phyloP scores from a whole-genome alignment of 768 basidiomycete genomes.

The Filobasidium wieringae region DNA sequence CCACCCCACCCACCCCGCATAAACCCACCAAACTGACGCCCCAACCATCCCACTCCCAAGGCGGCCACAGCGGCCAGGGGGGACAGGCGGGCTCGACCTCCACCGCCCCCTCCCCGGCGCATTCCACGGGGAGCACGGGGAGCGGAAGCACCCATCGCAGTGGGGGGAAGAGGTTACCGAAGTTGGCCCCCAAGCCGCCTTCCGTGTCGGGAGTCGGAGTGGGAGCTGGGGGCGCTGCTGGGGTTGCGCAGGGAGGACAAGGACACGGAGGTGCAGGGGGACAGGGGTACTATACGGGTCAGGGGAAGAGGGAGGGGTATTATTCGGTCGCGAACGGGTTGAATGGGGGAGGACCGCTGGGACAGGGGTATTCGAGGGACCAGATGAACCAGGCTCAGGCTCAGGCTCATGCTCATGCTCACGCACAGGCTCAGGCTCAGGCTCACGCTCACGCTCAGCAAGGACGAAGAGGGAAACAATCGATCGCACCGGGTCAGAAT shows the following conservation, averaged over 20 bases:
- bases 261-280: not conserved
- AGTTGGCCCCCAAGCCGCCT: constrained; percentile 7
- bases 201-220: not conserved
- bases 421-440: too few species aligned
- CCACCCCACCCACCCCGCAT: not conserved
- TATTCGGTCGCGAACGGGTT: not conserved
- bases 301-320: not conserved
- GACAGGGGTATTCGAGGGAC: too few species aligned
- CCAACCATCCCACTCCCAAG: not conserved
- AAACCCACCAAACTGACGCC: not conserved
- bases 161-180: constrained; percentile 5
- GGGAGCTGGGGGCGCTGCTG: not conserved
- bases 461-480: too few species aligned
- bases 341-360: not conserved
- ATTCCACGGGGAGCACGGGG: not conserved
- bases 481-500: too few species aligned
- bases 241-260: not conserved
- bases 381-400: too few species aligned
- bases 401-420: too few species aligned
- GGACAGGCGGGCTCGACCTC: not conserved
- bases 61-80: not conserved
- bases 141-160: not conserved
- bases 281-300: not conserved
- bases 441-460: too few species aligned
- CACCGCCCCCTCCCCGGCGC: not conserved